Conservation (phyloP, 139 green algal species). For the Gonium pectorale region DNA sequence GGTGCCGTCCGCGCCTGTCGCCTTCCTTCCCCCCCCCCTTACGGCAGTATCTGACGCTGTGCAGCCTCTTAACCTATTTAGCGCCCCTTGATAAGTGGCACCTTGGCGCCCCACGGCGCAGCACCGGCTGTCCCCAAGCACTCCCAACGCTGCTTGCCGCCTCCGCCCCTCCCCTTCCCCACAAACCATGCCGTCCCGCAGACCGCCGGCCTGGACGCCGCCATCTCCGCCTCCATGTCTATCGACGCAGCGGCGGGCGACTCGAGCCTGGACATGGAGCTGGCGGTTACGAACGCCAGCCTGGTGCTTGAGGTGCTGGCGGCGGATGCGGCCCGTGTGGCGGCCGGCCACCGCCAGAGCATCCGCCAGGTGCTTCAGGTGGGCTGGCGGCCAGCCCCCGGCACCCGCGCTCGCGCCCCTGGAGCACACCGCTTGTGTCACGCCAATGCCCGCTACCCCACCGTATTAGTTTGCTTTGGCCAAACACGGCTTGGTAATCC, state of each 20-base stretch:
- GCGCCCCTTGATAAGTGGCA: too few species aligned
- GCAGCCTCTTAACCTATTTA: too few species aligned
- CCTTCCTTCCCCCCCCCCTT: too few species aligned
- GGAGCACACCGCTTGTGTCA: too few species aligned
- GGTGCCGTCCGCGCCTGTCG: too few species aligned
- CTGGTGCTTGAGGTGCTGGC: constrained; percentile 42
- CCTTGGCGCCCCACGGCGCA: too few species aligned
- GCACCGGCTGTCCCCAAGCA: not conserved
- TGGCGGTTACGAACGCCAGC: not conserved
- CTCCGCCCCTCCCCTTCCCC: too few species aligned
- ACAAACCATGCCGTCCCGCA: not conserved
- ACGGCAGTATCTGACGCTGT: too few species aligned
- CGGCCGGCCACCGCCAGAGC: not conserved
- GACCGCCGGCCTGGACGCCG: not conserved
- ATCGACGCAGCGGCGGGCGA: constrained; percentile 23
- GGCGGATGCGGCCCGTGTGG: constrained; percentile 7
- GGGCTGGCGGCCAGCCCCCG: not conserved
- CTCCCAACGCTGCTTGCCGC: not conserved
- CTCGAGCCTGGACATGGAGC: not conserved
- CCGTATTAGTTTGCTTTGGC: too few species aligned
- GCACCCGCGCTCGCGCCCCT: too few species aligned
- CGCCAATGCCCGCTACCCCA: too few species aligned
- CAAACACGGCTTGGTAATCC: too few species aligned
- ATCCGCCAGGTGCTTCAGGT: constrained; percentile 43
- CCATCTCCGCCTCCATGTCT: not conserved